Base-by-base conservation (phyloP, 768 basidiomycete species). In the Mycena olivaceomarginata region DNA sequence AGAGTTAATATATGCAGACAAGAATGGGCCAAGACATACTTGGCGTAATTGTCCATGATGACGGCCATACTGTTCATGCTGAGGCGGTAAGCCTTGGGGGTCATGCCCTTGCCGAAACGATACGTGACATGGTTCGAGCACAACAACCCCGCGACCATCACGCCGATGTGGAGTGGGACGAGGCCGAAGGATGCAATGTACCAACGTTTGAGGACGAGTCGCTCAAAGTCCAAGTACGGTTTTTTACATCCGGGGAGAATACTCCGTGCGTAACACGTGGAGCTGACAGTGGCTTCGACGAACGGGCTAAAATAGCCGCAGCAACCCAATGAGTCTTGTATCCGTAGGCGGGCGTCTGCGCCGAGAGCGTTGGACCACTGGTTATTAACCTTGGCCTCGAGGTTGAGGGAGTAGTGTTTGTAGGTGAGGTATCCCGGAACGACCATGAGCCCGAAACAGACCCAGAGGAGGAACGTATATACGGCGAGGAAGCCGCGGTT, bases 101-200 rank as follows among this genome's bases (percentile, higher is more conserved):
- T 95, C 92, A 96, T 93, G 75, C 96, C 95, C 87, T 96, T 96
- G 12, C 95, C 95, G 83, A 96, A 96, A 67, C 95, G 90, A 83
- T 96, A 96, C 25, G 95, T 96, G 83, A 97, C 92, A 79, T 96
- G 95, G 85, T 95, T 96, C 31, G 93, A 93, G 83, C 94, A 96
- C 66, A 96, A 84, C 70, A 96, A 84, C 16, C 89, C 92, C 1
- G 88, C 87, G 76, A 94, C 75, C 81, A 95, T 95, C 83, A 93
- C 87, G 25, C 81, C 82, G 63, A 97, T 84, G 74, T 96, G 95
- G 15, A 92, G 81, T 2, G 95, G 94, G 16, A 94, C 95, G 69
- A 96, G 81, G 18, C 90, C 84, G 84, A 96, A 96, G 20, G 91
- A 86, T 56, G 87, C 86, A 16, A 88, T 91, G 85, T 94, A 96